Base-by-base conservation (phyloP, 2,329 filamentous ascomycete species). In the Dryadomyces quercivorus region DNA sequence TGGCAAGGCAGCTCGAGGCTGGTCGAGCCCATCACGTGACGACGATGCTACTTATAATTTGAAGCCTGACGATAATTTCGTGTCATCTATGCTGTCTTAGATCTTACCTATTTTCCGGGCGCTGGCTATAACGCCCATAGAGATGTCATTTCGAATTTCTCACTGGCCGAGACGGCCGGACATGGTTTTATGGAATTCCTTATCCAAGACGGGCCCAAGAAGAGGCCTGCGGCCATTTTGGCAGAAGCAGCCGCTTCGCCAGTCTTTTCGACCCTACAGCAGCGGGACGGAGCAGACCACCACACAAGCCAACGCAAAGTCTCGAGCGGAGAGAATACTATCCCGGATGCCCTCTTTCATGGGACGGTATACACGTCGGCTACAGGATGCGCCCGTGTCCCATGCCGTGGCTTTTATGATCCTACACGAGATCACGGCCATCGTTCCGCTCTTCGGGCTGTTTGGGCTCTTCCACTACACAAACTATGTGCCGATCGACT, bases 351-450 rank as follows among this genome's bases (percentile, higher is more conserved):
- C 88, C 2, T 70, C 65, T 5, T 84, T 82, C 57, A 75, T 94
- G 13, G 85, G 80, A 55, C 76, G 73, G 52, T 88, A 90, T 70
- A 84, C 87, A 0, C 69, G 72, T 1, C 81, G 82, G 0, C 79
- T 98, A 3, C 80, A 84, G 55, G 75, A 78, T 54, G 90, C 90
- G 1, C 93, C 93, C 0, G 69, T 90, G 47, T 88, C 88, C 1
- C 89, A 96, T 69, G 75, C 95, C 45, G 81, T 85, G 1, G 84
- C 92, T 0, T 98, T 98, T 67, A 74, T 97, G 12, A 73, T 96
- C 43, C 77, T 98, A 0, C 93, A 98, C 72, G 93, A 98, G 69
- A 66, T 96, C 47, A 97, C 93, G 0, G 92, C 93, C 10, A 72
- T 96, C 12, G 68, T 92, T 1, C 92, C 92, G 0, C 70, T 97